These are phyloP conservation scores for Pachysandra terminalis DNA, from an alignment of 164 flowering plant genomes.

Conservation along the genomic window DNA sequence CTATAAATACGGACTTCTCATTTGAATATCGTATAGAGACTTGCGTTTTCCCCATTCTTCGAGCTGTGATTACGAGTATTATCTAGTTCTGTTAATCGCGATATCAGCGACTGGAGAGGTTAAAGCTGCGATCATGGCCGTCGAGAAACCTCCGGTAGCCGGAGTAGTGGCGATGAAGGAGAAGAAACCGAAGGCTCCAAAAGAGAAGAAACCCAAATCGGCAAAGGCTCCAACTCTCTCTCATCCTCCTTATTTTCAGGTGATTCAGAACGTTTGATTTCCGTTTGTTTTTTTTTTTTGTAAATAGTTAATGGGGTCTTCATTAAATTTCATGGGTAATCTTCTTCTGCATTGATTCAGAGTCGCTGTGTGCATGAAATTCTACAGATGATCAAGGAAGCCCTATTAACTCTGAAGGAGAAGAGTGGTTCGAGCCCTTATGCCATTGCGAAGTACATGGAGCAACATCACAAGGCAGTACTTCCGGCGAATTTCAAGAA, in stretches of 20 bases:
- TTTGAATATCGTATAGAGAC: no score
- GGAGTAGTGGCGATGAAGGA: slow-evolving; percentile 3
- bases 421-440: slow-evolving; percentile 72
- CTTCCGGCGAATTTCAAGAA: slow-evolving; percentile 74
- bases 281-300: no score
- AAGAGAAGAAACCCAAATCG: slow-evolving; percentile 16
- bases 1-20: slow-evolving; percentile 20
- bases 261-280: not conserved
- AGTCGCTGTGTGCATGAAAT: no score
- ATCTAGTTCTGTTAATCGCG: not conserved
- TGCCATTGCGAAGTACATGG: slow-evolving; percentile 86
- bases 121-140: slow-evolving; percentile 4
- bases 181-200: no score
- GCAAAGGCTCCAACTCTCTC: slow-evolving; percentile 12
- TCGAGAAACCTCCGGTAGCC: not conserved
- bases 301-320: no score
- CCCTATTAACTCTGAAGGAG: slow-evolving; percentile 54
- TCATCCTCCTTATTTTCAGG: slow-evolving; percentile 35
- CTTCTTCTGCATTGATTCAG: no score
- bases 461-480: slow-evolving; percentile 63
- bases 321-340: no score
- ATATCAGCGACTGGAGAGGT: slow-evolving; percentile 7
- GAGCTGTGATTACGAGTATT: no score
- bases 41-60: no score
- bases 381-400: slow-evolving; percentile 78